Percentiles rank a stretch among this genome's conserved stretches.
Conservation (phyloP, 2,329 filamentous ascomycete species). For the Dactylonectria estremocensis region DNA sequence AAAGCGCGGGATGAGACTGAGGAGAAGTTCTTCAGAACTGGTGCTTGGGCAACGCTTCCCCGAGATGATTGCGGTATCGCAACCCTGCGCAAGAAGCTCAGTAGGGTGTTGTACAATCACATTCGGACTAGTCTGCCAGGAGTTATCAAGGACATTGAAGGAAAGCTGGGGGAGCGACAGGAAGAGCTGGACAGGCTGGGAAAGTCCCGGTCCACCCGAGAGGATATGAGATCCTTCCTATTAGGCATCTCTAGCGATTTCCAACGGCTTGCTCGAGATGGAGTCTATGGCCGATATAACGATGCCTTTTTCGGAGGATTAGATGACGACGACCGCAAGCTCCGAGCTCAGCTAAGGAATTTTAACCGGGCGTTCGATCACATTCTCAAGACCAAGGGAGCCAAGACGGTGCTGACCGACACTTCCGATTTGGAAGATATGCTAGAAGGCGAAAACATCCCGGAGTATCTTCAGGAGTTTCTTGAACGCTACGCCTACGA, state of each 20-base stretch:
- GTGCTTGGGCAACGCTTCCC: constrained; percentile 48
- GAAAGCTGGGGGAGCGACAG: constrained; percentile 39
- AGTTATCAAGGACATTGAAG: constrained; percentile 48
- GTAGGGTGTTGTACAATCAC: constrained; percentile 49
- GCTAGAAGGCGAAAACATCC: background rate
- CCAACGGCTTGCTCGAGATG: constrained; percentile 50
- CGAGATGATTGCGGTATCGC: constrained; percentile 52
- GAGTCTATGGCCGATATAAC: constrained; percentile 49
- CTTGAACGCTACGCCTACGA: constrained; percentile 51
- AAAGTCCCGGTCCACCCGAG: constrained; percentile 31
- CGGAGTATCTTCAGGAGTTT: constrained; percentile 50
- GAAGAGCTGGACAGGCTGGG: constrained; percentile 42
- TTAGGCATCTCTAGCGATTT: constrained; percentile 56
- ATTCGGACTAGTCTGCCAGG: constrained; percentile 47
- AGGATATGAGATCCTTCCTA: constrained; percentile 53
- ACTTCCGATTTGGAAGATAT: too few relatives aligned
- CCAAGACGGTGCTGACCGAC: too few relatives aligned
- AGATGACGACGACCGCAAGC: constrained; percentile 38
- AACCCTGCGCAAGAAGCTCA: constrained; percentile 53
- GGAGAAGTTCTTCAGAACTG: constrained; percentile 50
- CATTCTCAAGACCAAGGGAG: constrained; percentile 45
- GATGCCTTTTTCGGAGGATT: constrained; percentile 56
- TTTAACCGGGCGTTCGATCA: constrained; percentile 51
- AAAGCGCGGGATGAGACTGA: constrained; percentile 52
- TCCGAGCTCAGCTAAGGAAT: constrained; percentile 51